These are phyloP conservation scores for Paecilomyces sp. DNA, from an alignment of 2,329 filamentous ascomycete genomes.

Conservation along the genomic window DNA sequence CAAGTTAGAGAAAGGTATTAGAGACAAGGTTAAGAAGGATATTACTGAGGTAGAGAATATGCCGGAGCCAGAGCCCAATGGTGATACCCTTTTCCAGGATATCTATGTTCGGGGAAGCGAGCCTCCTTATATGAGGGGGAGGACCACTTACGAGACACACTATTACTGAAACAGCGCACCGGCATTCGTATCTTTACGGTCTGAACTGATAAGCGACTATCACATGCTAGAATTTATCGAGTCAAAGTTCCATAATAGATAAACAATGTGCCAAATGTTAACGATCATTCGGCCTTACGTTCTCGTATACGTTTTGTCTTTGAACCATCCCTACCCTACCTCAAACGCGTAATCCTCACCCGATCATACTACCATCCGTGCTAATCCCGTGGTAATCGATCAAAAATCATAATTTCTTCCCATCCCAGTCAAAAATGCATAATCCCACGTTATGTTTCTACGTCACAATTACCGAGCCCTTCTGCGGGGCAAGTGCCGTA, in stretches of 20 bases:
- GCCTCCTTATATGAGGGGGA: conserved; percentile 73
- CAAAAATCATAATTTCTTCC: neutral
- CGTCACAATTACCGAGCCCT: neutral
- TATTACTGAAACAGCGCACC: conserved; percentile 41
- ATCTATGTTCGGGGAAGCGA: conserved; percentile 79
- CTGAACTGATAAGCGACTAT: neutral
- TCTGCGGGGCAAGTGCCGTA: neutral
- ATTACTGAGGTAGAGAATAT: conserved; percentile 80
- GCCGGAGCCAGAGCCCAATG: conserved; percentile 64
- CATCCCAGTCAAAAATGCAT: neutral
- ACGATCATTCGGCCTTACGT: too few relatives aligned
- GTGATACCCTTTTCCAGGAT: conserved; percentile 81
- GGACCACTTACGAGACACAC: conserved; percentile 78
- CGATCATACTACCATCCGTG: neutral
- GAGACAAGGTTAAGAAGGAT: conserved; percentile 72
- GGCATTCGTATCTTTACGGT: too few relatives aligned
- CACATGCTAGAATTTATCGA: neutral
- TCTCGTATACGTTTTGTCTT: neutral
- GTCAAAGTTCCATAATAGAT: neutral
- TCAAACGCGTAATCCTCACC: neutral
- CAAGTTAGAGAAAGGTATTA: conserved; percentile 81
- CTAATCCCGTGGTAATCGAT: neutral
- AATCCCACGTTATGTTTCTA: neutral
- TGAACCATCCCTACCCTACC: neutral
- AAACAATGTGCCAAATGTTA: neutral